Evolutionary conservation across 140 eudicot genomes (phyloP), one percentile per base, ranked within the genome.

Genomic region (Senecio squalidus): DNA sequence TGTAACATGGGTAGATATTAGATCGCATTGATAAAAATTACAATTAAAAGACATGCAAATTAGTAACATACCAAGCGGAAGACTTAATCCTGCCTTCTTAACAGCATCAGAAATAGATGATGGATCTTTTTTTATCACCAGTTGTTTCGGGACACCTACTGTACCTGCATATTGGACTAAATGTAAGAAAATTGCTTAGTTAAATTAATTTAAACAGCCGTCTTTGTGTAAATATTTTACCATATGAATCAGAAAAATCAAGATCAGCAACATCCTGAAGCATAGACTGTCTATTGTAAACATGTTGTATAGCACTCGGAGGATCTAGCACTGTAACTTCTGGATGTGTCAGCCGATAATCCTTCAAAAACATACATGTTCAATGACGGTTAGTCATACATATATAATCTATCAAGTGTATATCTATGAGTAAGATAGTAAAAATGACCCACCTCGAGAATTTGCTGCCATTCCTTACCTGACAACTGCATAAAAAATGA

Each of bases 261-360:
- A 92, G 75, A 72, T 88, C 95, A 48, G 96, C 84, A 28, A 92
- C 98, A 58, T 77, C 98, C 66, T 92, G 84, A 39, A 92, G 93
- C 98, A 92, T 92, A 53, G 82, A 87, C 55, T 92, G 98, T 22
- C 98, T 77, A 56, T 88, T 92, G 81, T 83, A 82, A 27, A 92
- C 74, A 68, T 84, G 92, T 34, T 84, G 86, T 66, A 92, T 88
- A 28, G 98, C 96, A 61, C 77, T 79, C 6, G 98, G 96, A 62
- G 96, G 98, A 78, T 92, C 98, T 47, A 92, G 95, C 58, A 87
- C 95, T 6, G 95, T 92, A 55, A 92, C 96, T 55, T 92, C 95
- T 14, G 98, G 96, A 82, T 87, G 98, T 29, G 79, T 67, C 25
- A 72, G 51, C 34, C 89, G 68, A 66, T 92, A 92, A 71, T 92